These are phyloP conservation scores for Sugiyamaella smithiae DNA, from an alignment of 805 yeast species.

Conservation along the genomic window DNA sequence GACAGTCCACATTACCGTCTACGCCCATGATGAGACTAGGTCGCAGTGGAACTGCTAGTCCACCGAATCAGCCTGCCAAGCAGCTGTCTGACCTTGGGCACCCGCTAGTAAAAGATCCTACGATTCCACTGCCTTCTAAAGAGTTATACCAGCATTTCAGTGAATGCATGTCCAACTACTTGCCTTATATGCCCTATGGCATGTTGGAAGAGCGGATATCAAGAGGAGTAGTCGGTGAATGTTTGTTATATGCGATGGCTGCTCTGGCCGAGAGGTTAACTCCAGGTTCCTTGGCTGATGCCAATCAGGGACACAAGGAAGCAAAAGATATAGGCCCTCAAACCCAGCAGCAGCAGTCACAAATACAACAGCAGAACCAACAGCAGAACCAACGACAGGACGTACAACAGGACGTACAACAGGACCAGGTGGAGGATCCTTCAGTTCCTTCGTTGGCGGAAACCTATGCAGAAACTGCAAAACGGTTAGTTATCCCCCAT, in stretches of 20 bases:
- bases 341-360: neutral
- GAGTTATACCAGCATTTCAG: constrained; percentile 19
- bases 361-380: too few relatives aligned
- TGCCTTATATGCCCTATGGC: constrained; percentile 26
- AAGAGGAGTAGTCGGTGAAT: constrained; percentile 26
- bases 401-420: neutral
- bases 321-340: too few relatives aligned
- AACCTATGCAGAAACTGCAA: constrained; percentile 28
- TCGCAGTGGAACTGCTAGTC: neutral
- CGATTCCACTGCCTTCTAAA: constrained; percentile 17
- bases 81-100: neutral
- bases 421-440: neutral
- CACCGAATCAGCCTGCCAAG: neutral
- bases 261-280: constrained; percentile 24
- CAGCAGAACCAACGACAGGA: too few relatives aligned
- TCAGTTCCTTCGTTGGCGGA: constrained; percentile 18
- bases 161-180: constrained; percentile 22
- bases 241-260: constrained; percentile 29
- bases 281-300: constrained; percentile 8
- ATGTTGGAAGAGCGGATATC: constrained; percentile 22
- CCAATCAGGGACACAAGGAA: neutral
- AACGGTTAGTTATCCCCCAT: constrained; percentile 26
- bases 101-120: neutral
- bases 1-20: constrained; percentile 10
- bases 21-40: neutral